A percentile compares a stretch with the other conserved stretches of the same genome.
These are phyloP conservation scores for Cryptococcus deneoformans DNA, from an alignment of 1,284 basidiomycete genomes.

Conservation along the genomic window DNA sequence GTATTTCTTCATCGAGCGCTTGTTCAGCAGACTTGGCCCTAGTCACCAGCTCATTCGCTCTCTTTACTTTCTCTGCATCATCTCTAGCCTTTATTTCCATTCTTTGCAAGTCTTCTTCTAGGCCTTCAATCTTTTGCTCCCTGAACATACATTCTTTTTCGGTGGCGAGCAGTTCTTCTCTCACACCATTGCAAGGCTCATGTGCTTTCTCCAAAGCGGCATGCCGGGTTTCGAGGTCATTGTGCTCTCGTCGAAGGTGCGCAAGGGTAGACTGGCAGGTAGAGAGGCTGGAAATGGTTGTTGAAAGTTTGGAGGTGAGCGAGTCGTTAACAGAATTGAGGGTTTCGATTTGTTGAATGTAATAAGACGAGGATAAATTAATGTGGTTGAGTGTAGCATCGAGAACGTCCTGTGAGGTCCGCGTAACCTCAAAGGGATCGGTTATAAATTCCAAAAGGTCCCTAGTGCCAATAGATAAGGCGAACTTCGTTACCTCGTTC, in stretches of 20 bases:
- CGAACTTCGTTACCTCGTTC: not conserved
- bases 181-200: constrained; percentile 11
- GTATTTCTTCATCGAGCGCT: constrained; percentile 35
- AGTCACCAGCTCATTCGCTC: constrained; percentile 25
- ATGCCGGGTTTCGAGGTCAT: constrained; percentile 7
- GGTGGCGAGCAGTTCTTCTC: not conserved
- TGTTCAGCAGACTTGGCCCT: constrained; percentile 29
- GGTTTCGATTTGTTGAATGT: constrained; percentile 2
- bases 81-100: constrained; percentile 13
- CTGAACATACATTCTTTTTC: constrained; percentile 6
- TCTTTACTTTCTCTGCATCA: constrained; percentile 24
- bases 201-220: constrained; percentile 12
- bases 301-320: constrained; percentile 5
- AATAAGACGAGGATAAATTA: constrained; percentile 8
- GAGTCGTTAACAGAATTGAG: constrained; percentile 6
- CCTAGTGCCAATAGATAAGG: not conserved
- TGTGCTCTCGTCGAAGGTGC: constrained; percentile 13
- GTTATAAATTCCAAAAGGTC: not conserved
- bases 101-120: constrained; percentile 9
- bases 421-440: too few relatives aligned
- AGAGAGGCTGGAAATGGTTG: not conserved
- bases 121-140: constrained; percentile 7
- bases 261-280: constrained; percentile 4
- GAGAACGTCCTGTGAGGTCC: too few relatives aligned
- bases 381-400: constrained; percentile 6